Percentiles rank a stretch among this genome's conserved stretches.
Conservation (phyloP, 139 green algal species). For the Coelastrella sp. region DNA sequence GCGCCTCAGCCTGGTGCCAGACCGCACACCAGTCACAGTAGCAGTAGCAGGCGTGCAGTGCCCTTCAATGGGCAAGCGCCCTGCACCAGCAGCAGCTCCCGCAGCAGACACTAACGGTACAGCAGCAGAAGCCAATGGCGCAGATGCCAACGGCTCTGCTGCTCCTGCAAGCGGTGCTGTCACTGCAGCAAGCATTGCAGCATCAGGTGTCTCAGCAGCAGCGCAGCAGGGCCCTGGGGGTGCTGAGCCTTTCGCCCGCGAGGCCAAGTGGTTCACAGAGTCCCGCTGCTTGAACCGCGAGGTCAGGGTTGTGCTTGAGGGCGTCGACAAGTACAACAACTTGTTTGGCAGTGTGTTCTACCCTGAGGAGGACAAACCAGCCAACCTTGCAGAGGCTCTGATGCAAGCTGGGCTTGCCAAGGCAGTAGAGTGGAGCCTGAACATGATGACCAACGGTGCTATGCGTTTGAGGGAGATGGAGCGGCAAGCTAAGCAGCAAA, state of each 20-base stretch:
- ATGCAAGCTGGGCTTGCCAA: slow-evolving; percentile 54
- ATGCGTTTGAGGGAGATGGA: slow-evolving; percentile 87
- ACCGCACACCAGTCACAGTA: slow-evolving; percentile 74
- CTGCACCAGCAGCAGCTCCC: slow-evolving; percentile 36
- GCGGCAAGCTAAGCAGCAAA: slow-evolving; percentile 82
- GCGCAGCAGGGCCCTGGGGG: slow-evolving; percentile 21
- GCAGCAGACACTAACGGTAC: slow-evolving; percentile 47
- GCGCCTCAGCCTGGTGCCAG: slow-evolving; percentile 82
- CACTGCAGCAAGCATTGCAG: slow-evolving; percentile 40
- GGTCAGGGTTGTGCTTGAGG: slow-evolving; percentile 84
- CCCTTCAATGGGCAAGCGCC: slow-evolving; percentile 80
- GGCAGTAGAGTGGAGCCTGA: slow-evolving; percentile 87
- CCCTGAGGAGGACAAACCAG: slow-evolving; percentile 49
- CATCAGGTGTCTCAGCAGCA: slow-evolving; percentile 39
- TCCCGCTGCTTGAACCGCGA: slow-evolving; percentile 74
- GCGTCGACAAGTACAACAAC: slow-evolving; percentile 93
- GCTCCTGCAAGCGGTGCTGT: slow-evolving; percentile 15
- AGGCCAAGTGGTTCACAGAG: slow-evolving; percentile 94
- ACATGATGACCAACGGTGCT: slow-evolving; percentile 80
- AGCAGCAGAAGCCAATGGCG: slow-evolving; percentile 31
- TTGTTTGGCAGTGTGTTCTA: slow-evolving; percentile 84
- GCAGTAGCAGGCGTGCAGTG: slow-evolving; percentile 85
- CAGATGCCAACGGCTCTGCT: slow-evolving; percentile 43
- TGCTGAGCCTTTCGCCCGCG: slow-evolving; percentile 85
- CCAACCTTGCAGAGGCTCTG: slow-evolving; percentile 76